Evolutionary conservation across 2,329 filamentous ascomycete species (phyloP).

Genomic region (Lasiodiplodia sp.): DNA sequence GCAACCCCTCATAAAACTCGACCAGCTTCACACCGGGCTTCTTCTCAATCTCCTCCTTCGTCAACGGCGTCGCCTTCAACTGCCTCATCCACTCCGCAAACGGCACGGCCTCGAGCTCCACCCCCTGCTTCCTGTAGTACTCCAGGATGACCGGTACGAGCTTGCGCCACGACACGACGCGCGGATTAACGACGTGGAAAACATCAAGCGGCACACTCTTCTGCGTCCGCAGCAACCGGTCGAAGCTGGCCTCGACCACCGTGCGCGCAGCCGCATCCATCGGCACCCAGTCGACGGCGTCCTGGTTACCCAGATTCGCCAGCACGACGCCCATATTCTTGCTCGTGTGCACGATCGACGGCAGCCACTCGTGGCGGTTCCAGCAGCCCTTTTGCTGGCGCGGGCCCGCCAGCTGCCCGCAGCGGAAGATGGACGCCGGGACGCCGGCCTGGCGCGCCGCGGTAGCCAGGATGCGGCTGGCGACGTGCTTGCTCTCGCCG

Average conservation of each 20-base stretch:
- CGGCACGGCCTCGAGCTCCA: slow-evolving; percentile 2
- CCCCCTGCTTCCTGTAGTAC: slow-evolving; percentile 2
- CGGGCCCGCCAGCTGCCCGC: slow-evolving; percentile 43
- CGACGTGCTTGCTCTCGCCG: slow-evolving; percentile 48
- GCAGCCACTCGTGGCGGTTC: slow-evolving; percentile 41
- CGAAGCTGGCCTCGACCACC: slow-evolving; percentile 11
- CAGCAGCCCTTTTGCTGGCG: slow-evolving; percentile 34
- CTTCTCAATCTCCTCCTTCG: slow-evolving; percentile 25
- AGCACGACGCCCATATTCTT: slow-evolving; percentile 36
- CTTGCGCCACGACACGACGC: slow-evolving; percentile 24
- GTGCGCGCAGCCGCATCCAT: slow-evolving; percentile 26
- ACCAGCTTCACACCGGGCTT: slow-evolving; percentile 32
- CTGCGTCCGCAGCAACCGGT: not conserved
- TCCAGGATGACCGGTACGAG: slow-evolving; percentile 23
- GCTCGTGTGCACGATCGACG: slow-evolving; percentile 36
- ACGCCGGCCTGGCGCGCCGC: slow-evolving; percentile 40
- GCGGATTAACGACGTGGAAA: slow-evolving; percentile 31
- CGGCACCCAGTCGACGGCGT: slow-evolving; percentile 40
- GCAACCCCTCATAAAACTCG: slow-evolving; percentile 32
- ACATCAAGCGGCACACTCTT: not conserved
- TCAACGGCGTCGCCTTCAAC: slow-evolving; percentile 27
- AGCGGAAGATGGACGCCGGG: slow-evolving; percentile 36
- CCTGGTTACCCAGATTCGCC: slow-evolving; percentile 31
- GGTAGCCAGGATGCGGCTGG: slow-evolving; percentile 40
- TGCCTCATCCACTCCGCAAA: slow-evolving; percentile 29